Evolutionary conservation across 257 asterid species (phyloP), one percentile per base, ranked within the genome.

Genomic region (Scutellaria baicalensis): DNA sequence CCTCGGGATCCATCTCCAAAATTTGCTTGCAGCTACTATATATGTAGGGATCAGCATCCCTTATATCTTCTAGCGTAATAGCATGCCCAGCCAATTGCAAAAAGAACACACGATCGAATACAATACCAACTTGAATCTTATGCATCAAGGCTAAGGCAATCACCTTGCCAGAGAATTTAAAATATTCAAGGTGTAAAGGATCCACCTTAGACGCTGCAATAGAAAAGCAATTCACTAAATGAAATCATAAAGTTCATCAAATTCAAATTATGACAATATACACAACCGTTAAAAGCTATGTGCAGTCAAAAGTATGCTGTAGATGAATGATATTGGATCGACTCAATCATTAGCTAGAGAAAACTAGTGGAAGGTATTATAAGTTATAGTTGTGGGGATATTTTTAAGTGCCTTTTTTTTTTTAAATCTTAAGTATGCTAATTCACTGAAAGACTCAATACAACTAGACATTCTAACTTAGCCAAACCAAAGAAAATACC

Each of bases 111-210:
- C 98, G 99, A 78, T 89, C 99, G 73, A 94, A 82, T 55, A 88
- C 95, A 59, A 94, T 73, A 51, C 99, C 99, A 36, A 94, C 84
- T 81, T 94, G 99, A 58, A 94, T 81, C 80, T 86, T 94, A 66
- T 91, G 96, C 90, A 94, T 88, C 85, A 94, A 81, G 68, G 97
- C 91, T 68, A 94, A 80, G 51, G 99, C 98, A 75, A 91, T 85
- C 79, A 91, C 84, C 80, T 96, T 84, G 75, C 99, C 99, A 16
- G 89, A 73, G 83, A 94, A 91, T 76, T 68, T 82, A 79, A 88
- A 94, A 77, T 94, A 94, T 65, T 89, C 86, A 17, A 86, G 96
- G 85, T 89, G 95, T 88, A 89, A 38, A 6, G 95, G 96, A 78
- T 94, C 89, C 88, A 94, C 97, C 79, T 82, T 88, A 14, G 97